Base-by-base conservation (phyloP, 345 rosid genomes). In the Linum lewisii region DNA sequence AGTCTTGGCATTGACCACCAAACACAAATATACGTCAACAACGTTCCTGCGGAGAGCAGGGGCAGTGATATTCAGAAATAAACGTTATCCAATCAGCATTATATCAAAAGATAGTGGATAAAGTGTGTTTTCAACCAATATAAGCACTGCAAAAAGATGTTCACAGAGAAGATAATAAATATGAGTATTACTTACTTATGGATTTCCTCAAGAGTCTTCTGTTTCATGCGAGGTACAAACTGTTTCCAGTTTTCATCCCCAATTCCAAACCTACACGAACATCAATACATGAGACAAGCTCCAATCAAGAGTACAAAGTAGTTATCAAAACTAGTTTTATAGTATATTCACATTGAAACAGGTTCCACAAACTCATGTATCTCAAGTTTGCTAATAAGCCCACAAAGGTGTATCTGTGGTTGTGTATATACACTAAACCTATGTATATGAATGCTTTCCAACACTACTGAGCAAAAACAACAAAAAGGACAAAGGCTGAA, bases 201-300 rank as follows among this genome's bases (percentile, higher is more conserved):
- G 69, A 94, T 86, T 82, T 94, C 97, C 45, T 94, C 95, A 62
- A 57, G 80, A 51, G 87, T 75, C 78, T 94, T 94, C 85, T 94
- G 96, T 79, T 94, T 94, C 58, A 94, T 70, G 70, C 96, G 97
- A 60, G 87, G 57, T 37, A 74, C 67, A 68, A 90, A 90, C 77
- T 90, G 97, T 81, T 77, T 90, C 90, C 93, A 94, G 66, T 94
- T 96, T 54, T 69, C 86, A 4, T 90, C 84, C 57, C 97, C 97
- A 13, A 83, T 76, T 53, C 99, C 99, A 74, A 84, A 90, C 76
- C 99, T 94, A 81, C 53, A 78, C 61, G 8, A 53, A 53, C 62
- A 58, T 24, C 16, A 18, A 29, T 57, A 24, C 21, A 24, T 61
- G 57, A 65, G 71, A 53, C 24, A 66, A 61, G 68, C 18, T 36